These are phyloP conservation scores for Oryza brachyantha DNA, from an alignment of 176 grass and related monocot genomes.

Conservation along the genomic window DNA sequence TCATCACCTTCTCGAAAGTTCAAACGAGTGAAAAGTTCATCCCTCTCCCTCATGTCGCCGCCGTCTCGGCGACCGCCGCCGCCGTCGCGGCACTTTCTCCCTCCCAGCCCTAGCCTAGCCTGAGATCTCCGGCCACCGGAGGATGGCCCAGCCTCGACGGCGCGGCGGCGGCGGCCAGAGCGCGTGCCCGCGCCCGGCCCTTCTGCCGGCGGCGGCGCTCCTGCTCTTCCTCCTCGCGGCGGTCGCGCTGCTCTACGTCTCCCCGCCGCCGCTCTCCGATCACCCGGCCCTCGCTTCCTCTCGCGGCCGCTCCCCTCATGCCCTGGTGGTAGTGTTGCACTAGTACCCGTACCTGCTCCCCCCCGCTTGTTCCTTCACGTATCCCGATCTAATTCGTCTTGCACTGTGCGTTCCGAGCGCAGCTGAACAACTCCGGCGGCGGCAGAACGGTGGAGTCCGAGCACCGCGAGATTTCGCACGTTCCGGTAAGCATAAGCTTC, in stretches of 20 bases:
- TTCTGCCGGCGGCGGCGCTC: slow-evolving; percentile 35
- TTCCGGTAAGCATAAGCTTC: slow-evolving; percentile 44
- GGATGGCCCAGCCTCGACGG: slow-evolving; percentile 59
- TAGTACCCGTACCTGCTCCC: background rate
- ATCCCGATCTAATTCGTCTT: slow-evolving; percentile 15
- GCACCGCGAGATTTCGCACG: slow-evolving; percentile 32
- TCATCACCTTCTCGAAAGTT: background rate
- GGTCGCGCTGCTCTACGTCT: slow-evolving; percentile 54
- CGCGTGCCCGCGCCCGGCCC: slow-evolving; percentile 43
- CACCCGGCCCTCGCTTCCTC: slow-evolving; percentile 47
- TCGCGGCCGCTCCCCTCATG: slow-evolving; percentile 24
- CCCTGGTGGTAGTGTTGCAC: slow-evolving; percentile 45
- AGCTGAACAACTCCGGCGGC: slow-evolving; percentile 44
- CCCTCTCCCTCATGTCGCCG: slow-evolving; percentile 21
- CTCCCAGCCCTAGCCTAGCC: background rate
- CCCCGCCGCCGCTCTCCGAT: slow-evolving; percentile 62
- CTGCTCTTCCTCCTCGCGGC: slow-evolving; percentile 65
- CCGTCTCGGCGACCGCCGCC: background rate
- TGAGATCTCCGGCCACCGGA: slow-evolving; percentile 23
- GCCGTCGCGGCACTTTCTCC: slow-evolving; percentile 7
- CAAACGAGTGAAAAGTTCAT: too few relatives aligned
- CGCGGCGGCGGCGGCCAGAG: slow-evolving; percentile 39
- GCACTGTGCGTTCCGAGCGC: background rate
- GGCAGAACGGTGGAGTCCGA: slow-evolving; percentile 2
- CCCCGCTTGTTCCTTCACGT: background rate